phyloP scores from a whole-genome alignment of 2,329 filamentous ascomycete species.

The Cladorrhinum sp. region DNA sequence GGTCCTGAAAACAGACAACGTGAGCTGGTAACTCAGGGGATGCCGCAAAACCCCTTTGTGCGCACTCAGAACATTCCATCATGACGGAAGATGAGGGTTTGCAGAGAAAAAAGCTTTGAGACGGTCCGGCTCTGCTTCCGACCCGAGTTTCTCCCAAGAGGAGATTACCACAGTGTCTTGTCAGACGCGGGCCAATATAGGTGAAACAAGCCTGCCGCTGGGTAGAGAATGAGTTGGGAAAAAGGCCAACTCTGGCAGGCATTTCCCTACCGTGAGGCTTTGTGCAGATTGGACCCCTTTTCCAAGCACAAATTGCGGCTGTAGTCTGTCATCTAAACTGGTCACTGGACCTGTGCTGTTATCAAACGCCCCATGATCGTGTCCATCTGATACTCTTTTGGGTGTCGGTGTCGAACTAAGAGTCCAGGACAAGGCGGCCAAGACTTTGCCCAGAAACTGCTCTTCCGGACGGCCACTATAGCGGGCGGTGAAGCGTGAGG shows the following conservation, averaged over 20 bases:
- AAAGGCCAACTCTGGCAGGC: no score
- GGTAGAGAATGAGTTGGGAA: background rate
- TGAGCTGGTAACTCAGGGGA: background rate
- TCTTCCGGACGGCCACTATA: background rate
- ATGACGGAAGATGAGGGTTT: background rate
- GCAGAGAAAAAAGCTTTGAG: background rate
- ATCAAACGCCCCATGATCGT: background rate
- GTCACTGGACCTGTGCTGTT: background rate
- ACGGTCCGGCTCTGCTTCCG: background rate
- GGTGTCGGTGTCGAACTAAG: background rate
- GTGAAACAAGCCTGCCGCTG: background rate
- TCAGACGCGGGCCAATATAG: background rate
- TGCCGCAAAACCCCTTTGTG: background rate
- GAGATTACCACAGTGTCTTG: background rate
- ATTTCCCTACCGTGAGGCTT: no score
- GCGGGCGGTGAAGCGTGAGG: constrained; percentile 1
- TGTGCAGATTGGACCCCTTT: background rate
- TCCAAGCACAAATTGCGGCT: background rate
- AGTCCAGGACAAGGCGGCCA: background rate
- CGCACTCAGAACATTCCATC: background rate
- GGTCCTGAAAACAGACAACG: background rate
- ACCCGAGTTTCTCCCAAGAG: background rate
- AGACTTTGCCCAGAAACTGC: constrained; percentile 2
- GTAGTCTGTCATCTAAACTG: background rate
- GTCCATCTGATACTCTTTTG: background rate